A percentile compares a stretch with the other conserved stretches of the same genome.
Conservation (phyloP, 2,329 filamentous ascomycete species). For the Fusarium sp. region DNA sequence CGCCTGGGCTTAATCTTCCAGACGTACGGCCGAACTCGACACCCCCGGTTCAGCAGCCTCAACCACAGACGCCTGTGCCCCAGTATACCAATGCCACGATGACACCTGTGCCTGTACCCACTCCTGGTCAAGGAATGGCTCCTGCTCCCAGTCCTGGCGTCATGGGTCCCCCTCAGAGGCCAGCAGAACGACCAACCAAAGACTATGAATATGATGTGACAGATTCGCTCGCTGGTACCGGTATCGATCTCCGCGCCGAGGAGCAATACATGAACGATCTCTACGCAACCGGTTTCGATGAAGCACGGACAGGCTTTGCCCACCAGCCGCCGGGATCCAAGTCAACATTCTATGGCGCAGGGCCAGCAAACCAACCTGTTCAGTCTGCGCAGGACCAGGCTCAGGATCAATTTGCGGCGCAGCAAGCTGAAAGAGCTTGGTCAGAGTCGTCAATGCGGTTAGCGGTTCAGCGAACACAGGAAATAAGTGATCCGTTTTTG, state of each 20-base stretch:
- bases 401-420: slow-evolving; percentile 73
- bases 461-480: slow-evolving; percentile 71
- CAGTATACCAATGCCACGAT: slow-evolving; percentile 45
- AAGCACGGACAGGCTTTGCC: slow-evolving; percentile 63
- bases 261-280: slow-evolving; percentile 81
- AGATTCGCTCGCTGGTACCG: slow-evolving; percentile 85
- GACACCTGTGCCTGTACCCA: slow-evolving; percentile 43
- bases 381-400: slow-evolving; percentile 57
- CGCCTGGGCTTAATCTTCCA: slow-evolving; percentile 51
- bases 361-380: slow-evolving; percentile 72
- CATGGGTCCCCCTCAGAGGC: slow-evolving; percentile 71
- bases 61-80: slow-evolving; percentile 42
- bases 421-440: slow-evolving; percentile 74
- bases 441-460: slow-evolving; percentile 71
- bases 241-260: slow-evolving; percentile 87
- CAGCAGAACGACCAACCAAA: slow-evolving; percentile 70
- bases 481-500: slow-evolving; percentile 79
- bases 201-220: slow-evolving; percentile 77
- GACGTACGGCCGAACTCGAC: slow-evolving; percentile 49
- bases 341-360: slow-evolving; percentile 71
- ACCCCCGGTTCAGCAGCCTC: slow-evolving; percentile 49
- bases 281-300: slow-evolving; percentile 64
- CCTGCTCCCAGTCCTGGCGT: slow-evolving; percentile 46
- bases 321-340: slow-evolving; percentile 65
- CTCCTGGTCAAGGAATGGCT: slow-evolving; percentile 37